Conservation (phyloP, 2,329 filamentous ascomycete genomes). For the Metarhizium humberi region DNA sequence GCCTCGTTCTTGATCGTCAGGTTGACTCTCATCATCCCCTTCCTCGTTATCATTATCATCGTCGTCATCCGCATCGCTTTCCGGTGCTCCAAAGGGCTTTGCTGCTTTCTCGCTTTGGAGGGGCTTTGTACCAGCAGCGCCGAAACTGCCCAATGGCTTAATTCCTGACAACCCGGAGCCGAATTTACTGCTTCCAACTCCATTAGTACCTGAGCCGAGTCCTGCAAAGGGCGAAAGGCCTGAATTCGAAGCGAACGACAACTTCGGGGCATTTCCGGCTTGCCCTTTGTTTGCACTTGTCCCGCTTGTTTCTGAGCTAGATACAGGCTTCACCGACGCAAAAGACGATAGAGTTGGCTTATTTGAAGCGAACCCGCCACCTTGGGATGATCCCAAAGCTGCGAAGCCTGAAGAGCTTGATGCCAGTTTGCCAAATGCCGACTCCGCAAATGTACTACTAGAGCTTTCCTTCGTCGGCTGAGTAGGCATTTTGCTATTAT, state of each 20-base stretch:
- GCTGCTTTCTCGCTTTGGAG: conserved; percentile 50
- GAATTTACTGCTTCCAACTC: conserved; percentile 37
- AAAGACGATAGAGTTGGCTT: conserved; percentile 24
- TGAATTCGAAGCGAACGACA: conserved; percentile 36
- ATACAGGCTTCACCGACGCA: conserved; percentile 13
- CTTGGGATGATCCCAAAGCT: conserved; percentile 36
- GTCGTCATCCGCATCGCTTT: conserved; percentile 48
- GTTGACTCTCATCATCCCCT: conserved; percentile 32
- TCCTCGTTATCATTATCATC: conserved; percentile 26
- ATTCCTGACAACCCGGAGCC: conserved; percentile 29
- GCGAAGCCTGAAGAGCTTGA: conserved; percentile 57
- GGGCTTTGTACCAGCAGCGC: conserved; percentile 42
- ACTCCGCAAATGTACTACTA: conserved; percentile 55
- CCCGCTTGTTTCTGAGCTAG: not conserved
- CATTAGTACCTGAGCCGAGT: conserved; percentile 29
- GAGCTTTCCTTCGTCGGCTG: conserved; percentile 32
- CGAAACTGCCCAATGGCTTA: conserved; percentile 57
- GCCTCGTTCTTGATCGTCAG: conserved; percentile 35
- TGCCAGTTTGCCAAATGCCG: conserved; percentile 58
- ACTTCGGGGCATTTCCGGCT: conserved; percentile 29
- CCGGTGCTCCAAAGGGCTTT: conserved; percentile 70
- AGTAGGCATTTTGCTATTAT: not conserved
- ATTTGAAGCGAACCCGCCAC: conserved; percentile 40
- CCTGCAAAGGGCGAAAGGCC: conserved; percentile 38
- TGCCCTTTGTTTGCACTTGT: conserved; percentile 9